These are phyloP conservation scores for Elsinoe ampelina DNA, from an alignment of 2,329 filamentous ascomycete genomes.

Conservation along the genomic window DNA sequence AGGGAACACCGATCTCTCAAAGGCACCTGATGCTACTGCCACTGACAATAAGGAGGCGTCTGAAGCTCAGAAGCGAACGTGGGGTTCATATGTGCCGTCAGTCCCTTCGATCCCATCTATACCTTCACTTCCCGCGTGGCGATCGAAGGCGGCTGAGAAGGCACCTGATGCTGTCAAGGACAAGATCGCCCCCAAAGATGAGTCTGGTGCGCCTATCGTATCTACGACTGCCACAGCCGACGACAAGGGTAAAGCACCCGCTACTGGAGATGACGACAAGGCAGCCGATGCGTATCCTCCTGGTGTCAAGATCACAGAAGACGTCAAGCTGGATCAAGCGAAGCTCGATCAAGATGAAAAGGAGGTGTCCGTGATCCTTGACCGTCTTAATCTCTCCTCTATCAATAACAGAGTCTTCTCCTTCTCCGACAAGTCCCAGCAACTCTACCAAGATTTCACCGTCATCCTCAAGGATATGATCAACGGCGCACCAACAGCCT, in stretches of 20 bases:
- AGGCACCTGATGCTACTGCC: conserved; percentile 14
- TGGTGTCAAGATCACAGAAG: conserved; percentile 23
- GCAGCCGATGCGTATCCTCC: conserved; percentile 26
- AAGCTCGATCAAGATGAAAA: conserved; percentile 48
- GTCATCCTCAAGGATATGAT: conserved; percentile 84
- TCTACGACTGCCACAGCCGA: neutral
- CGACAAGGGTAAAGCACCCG: neutral
- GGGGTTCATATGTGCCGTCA: conserved; percentile 27
- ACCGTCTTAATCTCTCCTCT: conserved; percentile 73
- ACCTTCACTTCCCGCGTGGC: conserved; percentile 19
- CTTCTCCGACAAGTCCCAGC: conserved; percentile 73
- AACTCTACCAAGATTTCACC: conserved; percentile 75
- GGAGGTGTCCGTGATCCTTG: conserved; percentile 71
- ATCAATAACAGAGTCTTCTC: conserved; percentile 80
- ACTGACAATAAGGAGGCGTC: conserved; percentile 20
- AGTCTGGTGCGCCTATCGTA: neutral
- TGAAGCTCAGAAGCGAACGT: conserved; percentile 30
- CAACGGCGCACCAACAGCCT: conserved; percentile 87
- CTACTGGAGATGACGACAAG: conserved; percentile 23
- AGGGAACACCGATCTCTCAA: conserved; percentile 22
- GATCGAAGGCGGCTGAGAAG: conserved; percentile 22
- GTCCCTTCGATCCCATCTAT: conserved; percentile 13
- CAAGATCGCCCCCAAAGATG: neutral
- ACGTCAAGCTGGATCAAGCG: conserved; percentile 30
- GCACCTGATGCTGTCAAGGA: conserved; percentile 2